Conservation (phyloP, 2,329 filamentous ascomycete species). For the Knoxdaviesia proteae region DNA sequence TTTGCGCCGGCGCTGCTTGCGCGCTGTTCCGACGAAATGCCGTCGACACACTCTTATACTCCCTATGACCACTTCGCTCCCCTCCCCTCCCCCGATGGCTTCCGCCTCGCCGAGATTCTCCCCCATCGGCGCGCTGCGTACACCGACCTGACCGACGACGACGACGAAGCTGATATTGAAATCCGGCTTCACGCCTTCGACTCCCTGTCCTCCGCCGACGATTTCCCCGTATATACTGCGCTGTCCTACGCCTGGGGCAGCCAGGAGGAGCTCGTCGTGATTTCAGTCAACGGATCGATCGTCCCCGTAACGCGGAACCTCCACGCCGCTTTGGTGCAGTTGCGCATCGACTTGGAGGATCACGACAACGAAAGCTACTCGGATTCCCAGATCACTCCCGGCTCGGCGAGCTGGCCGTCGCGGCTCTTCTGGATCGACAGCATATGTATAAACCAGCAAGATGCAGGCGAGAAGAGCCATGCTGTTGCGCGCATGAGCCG, state of each 20-base stretch:
- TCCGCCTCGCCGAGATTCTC: constrained; percentile 5
- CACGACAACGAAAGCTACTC: not conserved
- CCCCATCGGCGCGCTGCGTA: not conserved
- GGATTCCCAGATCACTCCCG: not conserved
- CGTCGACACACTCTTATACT: too few species aligned
- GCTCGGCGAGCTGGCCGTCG: constrained; percentile 3
- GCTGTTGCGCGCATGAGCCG: constrained; percentile 8
- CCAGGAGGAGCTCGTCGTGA: constrained; percentile 4
- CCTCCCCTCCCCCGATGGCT: not conserved
- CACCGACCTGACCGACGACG: not conserved
- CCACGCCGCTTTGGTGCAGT: constrained; percentile 9
- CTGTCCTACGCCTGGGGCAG: constrained; percentile 12
- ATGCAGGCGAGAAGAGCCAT: constrained; percentile 7
- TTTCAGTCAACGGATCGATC: constrained; percentile 7
- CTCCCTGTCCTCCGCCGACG: not conserved
- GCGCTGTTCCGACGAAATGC: too few species aligned
- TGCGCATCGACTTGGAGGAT: constrained; percentile 8
- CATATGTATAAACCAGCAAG: constrained; percentile 10
- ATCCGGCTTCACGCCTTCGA: constrained; percentile 3
- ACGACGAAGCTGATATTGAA: constrained; percentile 1
- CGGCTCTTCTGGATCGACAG: constrained; percentile 9
- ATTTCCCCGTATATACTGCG: constrained; percentile 7
- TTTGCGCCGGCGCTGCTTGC: too few species aligned
- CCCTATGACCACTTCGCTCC: too few species aligned
- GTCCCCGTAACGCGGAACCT: constrained; percentile 10